These are phyloP conservation scores for Aspergillus phoenicis DNA, from an alignment of 2,329 filamentous ascomycete genomes.

Conservation along the genomic window DNA sequence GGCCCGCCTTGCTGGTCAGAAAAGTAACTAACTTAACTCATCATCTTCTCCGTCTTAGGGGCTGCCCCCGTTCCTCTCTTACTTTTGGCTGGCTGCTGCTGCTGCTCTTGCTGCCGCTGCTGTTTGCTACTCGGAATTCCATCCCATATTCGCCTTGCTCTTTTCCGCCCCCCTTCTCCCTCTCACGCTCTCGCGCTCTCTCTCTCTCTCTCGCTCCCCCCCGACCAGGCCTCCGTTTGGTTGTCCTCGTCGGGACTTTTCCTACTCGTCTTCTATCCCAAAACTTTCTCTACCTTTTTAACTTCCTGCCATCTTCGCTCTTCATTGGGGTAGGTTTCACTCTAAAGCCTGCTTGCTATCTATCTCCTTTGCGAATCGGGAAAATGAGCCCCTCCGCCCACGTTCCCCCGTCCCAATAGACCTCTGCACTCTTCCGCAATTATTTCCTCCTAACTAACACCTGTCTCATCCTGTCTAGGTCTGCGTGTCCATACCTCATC, in stretches of 20 bases:
- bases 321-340: conserved; percentile 23
- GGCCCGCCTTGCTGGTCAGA: conserved; percentile 9
- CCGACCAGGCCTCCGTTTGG: conserved; percentile 3
- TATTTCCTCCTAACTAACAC: conserved; percentile 16
- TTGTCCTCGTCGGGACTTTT: conserved; percentile 2
- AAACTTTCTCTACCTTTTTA: background rate
- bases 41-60: conserved; percentile 13
- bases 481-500: conserved; percentile 17
- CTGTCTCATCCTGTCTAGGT: conserved; percentile 15
- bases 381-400: conserved; percentile 25
- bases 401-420: conserved; percentile 17
- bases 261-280: background rate
- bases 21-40: background rate
- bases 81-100: too few relatives aligned
- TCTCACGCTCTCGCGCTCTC: too few relatives aligned
- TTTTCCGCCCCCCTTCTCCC: background rate
- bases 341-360: background rate
- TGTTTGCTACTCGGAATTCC: background rate
- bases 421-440: conserved; percentile 15
- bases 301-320: conserved; percentile 10
- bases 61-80: conserved; percentile 7
- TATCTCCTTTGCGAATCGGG: conserved; percentile 18
- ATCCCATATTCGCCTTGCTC: background rate
- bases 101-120: too few relatives aligned
- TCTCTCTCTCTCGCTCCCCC: background rate